These are phyloP conservation scores for Aspergillus sp. DNA, from an alignment of 2,329 filamentous ascomycete genomes.

Conservation along the genomic window DNA sequence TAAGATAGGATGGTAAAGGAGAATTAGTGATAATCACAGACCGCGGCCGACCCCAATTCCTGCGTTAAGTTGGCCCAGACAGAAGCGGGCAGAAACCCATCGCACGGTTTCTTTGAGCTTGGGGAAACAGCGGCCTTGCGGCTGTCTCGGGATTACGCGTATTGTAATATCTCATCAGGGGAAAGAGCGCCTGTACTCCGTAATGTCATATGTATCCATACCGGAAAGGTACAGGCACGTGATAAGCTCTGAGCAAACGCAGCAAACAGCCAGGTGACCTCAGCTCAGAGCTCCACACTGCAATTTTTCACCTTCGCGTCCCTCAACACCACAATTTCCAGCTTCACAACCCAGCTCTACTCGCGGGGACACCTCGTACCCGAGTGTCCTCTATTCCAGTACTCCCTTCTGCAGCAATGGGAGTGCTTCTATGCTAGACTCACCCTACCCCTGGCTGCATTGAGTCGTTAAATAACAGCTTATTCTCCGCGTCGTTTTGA, in stretches of 20 bases:
- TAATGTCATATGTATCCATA: not conserved
- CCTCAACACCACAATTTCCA: slow-evolving; percentile 16
- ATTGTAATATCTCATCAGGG: not conserved
- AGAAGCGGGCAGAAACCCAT: slow-evolving; percentile 46
- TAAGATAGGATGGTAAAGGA: slow-evolving; percentile 3
- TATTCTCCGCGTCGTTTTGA: slow-evolving; percentile 14
- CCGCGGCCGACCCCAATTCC: not conserved
- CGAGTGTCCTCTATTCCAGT: slow-evolving; percentile 31
- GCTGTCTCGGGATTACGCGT: slow-evolving; percentile 10
- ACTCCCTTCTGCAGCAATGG: slow-evolving; percentile 40
- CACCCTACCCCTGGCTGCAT: slow-evolving; percentile 30
- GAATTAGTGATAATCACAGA: not conserved
- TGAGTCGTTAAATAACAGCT: slow-evolving; percentile 29
- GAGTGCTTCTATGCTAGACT: slow-evolving; percentile 37
- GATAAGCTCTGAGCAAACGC: slow-evolving; percentile 14
- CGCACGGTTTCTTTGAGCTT: slow-evolving; percentile 25
- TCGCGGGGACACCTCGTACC: slow-evolving; percentile 28
- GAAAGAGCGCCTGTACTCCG: not conserved
- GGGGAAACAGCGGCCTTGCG: not conserved
- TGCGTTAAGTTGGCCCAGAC: slow-evolving; percentile 1
- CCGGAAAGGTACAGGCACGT: slow-evolving; percentile 24
- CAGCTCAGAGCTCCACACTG: slow-evolving; percentile 27
- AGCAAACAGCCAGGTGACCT: slow-evolving; percentile 27
- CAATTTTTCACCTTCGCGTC: slow-evolving; percentile 36
- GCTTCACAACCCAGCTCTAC: slow-evolving; percentile 5